phyloP scores from a whole-genome alignment of 805 yeast species.

The Isabelozyma pseudorhagii region DNA sequence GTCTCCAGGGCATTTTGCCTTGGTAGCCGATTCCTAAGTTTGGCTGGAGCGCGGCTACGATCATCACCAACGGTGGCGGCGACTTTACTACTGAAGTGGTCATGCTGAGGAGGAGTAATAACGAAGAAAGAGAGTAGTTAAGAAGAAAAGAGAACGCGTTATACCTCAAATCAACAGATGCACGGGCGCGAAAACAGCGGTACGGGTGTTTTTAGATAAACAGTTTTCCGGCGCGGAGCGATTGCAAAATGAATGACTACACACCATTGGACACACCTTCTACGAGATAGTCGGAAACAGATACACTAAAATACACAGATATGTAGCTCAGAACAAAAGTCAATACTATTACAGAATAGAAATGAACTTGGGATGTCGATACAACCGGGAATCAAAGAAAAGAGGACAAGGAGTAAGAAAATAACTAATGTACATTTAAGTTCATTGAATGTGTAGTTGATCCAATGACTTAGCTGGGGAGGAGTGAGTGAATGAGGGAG shows the following conservation, averaged over 20 bases:
- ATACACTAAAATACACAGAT: not conserved
- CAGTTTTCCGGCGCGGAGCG: not conserved
- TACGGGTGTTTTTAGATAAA: not conserved
- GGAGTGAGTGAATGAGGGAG: not conserved
- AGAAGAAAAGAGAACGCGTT: no score
- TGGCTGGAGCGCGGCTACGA: conserved; percentile 86
- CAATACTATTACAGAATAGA: not conserved
- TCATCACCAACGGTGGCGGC: conserved; percentile 37
- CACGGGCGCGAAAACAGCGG: not conserved
- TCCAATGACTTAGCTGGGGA: no score
- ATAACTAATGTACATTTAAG: not conserved
- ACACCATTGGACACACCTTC: no score
- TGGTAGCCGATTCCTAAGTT: conserved; percentile 78
- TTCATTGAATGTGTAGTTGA: no score
- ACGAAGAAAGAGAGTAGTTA: not conserved
- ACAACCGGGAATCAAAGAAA: not conserved
- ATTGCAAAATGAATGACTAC: not conserved
- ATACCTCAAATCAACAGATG: not conserved
- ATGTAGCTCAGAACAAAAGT: not conserved
- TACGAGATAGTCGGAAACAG: not conserved
- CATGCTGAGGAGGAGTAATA: not conserved
- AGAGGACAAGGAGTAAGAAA: conserved; percentile 1
- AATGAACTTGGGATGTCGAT: not conserved
- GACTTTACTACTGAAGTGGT: not conserved
- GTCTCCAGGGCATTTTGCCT: conserved; percentile 85